Evolutionary conservation across 2,329 filamentous ascomycete genomes (phyloP).

Genomic region (Pseudocercospora crystallina): DNA sequence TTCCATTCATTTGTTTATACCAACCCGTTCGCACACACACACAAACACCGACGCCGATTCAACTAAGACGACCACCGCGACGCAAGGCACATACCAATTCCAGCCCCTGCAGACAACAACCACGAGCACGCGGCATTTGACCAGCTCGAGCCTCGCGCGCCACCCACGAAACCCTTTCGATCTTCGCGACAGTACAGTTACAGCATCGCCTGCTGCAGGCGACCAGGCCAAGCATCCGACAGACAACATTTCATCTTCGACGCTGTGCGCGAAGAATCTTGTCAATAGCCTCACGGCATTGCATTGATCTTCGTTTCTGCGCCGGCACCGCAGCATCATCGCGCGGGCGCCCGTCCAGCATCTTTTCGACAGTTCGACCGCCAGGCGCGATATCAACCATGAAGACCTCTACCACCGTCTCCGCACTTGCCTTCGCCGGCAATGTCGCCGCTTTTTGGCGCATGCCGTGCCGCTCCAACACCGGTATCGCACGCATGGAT

Average conservation of each 20-base stretch:
- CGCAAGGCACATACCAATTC: conserved; percentile 23
- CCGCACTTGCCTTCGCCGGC: conserved; percentile 31
- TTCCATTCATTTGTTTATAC: conserved; percentile 22
- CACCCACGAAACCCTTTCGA: too few species aligned
- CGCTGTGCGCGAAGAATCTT: conserved; percentile 19
- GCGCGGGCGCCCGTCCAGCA: conserved; percentile 16
- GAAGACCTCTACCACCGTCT: conserved; percentile 26
- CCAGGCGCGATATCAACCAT: conserved; percentile 21
- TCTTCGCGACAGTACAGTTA: too few species aligned
- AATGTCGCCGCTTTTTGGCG: conserved; percentile 72
- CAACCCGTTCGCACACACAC: background rate
- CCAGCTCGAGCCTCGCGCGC: background rate
- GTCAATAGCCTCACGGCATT: conserved; percentile 10
- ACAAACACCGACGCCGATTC: conserved; percentile 7
- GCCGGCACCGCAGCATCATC: conserved; percentile 18
- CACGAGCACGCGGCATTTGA: conserved; percentile 17
- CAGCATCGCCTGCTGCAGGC: conserved; percentile 6
- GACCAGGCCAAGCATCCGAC: conserved; percentile 6
- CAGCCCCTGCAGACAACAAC: conserved; percentile 17
- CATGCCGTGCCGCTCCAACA: conserved; percentile 74
- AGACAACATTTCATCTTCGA: conserved; percentile 13
- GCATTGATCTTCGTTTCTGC: conserved; percentile 10
- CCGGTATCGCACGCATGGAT: conserved; percentile 72
- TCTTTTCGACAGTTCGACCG: conserved; percentile 6
- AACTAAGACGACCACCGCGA: conserved; percentile 5